Evolutionary conservation across 2,329 filamentous ascomycete genomes (phyloP).

Genomic region (Gyromitra esculenta): DNA sequence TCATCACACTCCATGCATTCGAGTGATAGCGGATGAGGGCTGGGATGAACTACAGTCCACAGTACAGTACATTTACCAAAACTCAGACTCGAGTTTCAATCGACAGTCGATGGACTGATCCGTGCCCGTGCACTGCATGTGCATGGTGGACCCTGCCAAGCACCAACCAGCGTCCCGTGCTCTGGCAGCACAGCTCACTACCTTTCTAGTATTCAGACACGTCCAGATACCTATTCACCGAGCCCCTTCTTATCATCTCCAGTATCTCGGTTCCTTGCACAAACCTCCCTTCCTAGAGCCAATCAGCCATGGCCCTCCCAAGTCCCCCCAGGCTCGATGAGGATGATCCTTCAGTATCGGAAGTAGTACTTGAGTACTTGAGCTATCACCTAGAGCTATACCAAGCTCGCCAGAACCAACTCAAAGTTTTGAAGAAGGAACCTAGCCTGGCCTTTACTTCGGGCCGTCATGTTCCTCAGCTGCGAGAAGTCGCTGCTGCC

Average conservation of each 20-base stretch:
- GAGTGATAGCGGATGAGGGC: not conserved
- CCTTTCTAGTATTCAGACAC: not conserved
- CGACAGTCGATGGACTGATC: not conserved
- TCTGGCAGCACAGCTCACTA: not conserved
- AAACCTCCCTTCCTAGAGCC: not conserved
- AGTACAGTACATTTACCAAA: no score
- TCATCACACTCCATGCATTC: not conserved
- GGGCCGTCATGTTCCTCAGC: not conserved
- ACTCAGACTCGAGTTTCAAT: no score
- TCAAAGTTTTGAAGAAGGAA: not conserved
- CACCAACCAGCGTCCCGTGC: not conserved
- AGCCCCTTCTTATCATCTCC: not conserved
- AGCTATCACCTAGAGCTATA: conserved; percentile 24
- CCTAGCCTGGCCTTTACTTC: not conserved
- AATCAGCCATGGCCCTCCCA: not conserved
- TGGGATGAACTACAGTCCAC: no score
- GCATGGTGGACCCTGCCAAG: not conserved
- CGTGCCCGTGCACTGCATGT: not conserved
- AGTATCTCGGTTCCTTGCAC: not conserved
- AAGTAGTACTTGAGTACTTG: conserved; percentile 16
- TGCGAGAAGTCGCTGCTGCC: conserved; percentile 8
- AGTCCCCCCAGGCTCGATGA: not conserved
- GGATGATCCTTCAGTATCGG: not conserved
- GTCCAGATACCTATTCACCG: not conserved
- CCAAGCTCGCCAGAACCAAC: conserved; percentile 8